Percentiles rank a stretch among this genome's conserved stretches.
These are phyloP conservation scores for Lasiosphaeris hirsuta DNA, from an alignment of 495 filamentous ascomycete species.

Conservation along the genomic window DNA sequence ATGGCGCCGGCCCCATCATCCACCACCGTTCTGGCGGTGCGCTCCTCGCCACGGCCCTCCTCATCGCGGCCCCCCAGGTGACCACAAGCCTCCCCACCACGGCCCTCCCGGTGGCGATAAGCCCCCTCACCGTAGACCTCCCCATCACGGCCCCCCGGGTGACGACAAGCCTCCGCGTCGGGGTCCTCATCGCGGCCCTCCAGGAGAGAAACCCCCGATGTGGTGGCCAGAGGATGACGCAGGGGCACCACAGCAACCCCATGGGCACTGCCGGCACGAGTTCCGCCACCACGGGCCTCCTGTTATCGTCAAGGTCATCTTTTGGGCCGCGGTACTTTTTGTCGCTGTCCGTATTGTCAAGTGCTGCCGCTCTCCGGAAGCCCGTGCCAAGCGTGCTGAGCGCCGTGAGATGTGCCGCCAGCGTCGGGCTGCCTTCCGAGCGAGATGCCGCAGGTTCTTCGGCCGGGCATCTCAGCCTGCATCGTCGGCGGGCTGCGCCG, in stretches of 20 bases:
- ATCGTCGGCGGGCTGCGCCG: too few relatives aligned
- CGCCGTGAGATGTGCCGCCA: not conserved
- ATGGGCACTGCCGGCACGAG: too few relatives aligned
- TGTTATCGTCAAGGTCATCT: too few relatives aligned
- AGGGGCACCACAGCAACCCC: too few relatives aligned
- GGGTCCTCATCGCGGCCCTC: not conserved
- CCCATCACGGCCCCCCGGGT: not conserved
- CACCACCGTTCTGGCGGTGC: slow-evolving; percentile 11
- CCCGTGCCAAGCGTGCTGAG: not conserved
- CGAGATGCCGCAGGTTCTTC: not conserved
- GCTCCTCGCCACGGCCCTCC: slow-evolving; percentile 9
- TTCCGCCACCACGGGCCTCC: too few relatives aligned
- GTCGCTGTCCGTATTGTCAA: too few relatives aligned
- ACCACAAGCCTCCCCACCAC: slow-evolving; percentile 1
- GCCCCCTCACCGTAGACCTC: slow-evolving; percentile 3
- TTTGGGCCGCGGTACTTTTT: too few relatives aligned
- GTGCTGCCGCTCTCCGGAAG: too few relatives aligned
- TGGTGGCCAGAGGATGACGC: too few relatives aligned
- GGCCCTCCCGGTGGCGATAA: not conserved
- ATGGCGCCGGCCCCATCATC: slow-evolving; percentile 19
- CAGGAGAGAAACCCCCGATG: too few relatives aligned
- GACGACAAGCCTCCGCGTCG: not conserved
- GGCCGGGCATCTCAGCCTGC: not conserved
- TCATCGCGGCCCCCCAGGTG: not conserved
- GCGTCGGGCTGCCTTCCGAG: not conserved